phyloP scores from a whole-genome alignment of 257 asterid genomes.

The Echites panduratus region DNA sequence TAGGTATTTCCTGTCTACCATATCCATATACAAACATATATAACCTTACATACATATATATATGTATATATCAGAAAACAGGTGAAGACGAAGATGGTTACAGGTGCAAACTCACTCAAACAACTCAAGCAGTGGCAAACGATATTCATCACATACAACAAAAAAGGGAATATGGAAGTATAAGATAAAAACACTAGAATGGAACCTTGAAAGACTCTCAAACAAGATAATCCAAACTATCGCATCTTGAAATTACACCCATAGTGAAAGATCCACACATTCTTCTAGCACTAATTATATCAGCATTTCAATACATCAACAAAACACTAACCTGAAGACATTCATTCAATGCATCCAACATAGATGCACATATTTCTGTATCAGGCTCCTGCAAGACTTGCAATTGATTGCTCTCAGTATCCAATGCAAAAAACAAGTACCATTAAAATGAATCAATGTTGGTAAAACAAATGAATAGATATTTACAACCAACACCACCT shows the following conservation, averaged over 20 bases:
- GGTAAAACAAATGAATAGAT: not conserved
- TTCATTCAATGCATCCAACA: slow-evolving; percentile 88
- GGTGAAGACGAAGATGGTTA: not conserved
- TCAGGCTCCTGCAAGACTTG: slow-evolving; percentile 75
- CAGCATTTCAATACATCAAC: not conserved
- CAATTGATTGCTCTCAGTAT: slow-evolving; percentile 22
- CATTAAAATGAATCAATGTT: slow-evolving; percentile 2
- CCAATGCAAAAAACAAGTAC: slow-evolving; percentile 12
- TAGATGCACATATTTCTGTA: slow-evolving; percentile 79
- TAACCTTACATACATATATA: too few relatives aligned
- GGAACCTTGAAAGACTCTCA: not conserved
- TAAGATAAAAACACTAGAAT: not conserved
- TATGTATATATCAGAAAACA: not conserved
- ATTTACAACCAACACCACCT: slow-evolving; percentile 34
- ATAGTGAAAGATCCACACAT: not conserved
- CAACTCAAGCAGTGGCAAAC: not conserved
- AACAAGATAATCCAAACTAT: not conserved
- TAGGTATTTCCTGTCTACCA: not conserved
- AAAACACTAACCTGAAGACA: slow-evolving; percentile 66
- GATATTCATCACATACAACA: not conserved
- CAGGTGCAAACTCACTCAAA: not conserved
- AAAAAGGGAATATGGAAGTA: not conserved
- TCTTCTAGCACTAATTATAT: not conserved
- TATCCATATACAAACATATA: too few relatives aligned
- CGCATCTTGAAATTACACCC: not conserved